phyloP scores from a whole-genome alignment of 2,329 filamentous ascomycete genomes.

The Penicillium verrucosum region DNA sequence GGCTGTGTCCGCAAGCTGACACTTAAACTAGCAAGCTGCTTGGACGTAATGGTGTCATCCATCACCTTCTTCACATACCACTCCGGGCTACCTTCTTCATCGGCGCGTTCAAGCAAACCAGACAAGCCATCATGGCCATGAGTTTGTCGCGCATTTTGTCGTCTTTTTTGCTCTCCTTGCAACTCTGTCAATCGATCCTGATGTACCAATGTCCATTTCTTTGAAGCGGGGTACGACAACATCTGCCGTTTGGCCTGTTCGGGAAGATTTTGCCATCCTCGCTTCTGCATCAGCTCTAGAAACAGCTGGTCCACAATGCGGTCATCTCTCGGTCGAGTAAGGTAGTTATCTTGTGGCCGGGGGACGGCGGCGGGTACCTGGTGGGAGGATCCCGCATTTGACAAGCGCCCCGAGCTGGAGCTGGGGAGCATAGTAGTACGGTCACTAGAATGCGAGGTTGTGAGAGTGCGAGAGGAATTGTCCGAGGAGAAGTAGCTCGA shows the following conservation, averaged over 20 bases:
- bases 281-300: constrained; percentile 89
- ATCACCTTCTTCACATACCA: constrained; percentile 98
- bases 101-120: constrained; percentile 72
- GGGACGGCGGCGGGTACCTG: constrained; percentile 33
- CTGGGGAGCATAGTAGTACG: constrained; percentile 29
- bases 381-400: constrained; percentile 30
- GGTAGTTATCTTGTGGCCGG: constrained; percentile 34
- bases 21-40: constrained; percentile 87
- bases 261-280: constrained; percentile 94
- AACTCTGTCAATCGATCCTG: constrained; percentile 91
- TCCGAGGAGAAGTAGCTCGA: constrained; percentile 58
- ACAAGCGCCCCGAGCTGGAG: constrained; percentile 29
- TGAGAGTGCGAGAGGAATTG: constrained; percentile 45
- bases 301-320: constrained; percentile 87
- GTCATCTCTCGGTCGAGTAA: constrained; percentile 54
- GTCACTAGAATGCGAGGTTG: constrained; percentile 36
- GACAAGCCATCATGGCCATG: constrained; percentile 62
- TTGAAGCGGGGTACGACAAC: constrained; percentile 87
- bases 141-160: constrained; percentile 67
- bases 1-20: constrained; percentile 95
- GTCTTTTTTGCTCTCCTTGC: constrained; percentile 89
- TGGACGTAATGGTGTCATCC: constrained; percentile 89
- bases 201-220: constrained; percentile 97
- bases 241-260: constrained; percentile 94
- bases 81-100: constrained; percentile 93